Evolutionary conservation across 768 basidiomycete genomes (phyloP), one percentile per base, ranked within the genome.

Genomic region (Lentinula sp.): DNA sequence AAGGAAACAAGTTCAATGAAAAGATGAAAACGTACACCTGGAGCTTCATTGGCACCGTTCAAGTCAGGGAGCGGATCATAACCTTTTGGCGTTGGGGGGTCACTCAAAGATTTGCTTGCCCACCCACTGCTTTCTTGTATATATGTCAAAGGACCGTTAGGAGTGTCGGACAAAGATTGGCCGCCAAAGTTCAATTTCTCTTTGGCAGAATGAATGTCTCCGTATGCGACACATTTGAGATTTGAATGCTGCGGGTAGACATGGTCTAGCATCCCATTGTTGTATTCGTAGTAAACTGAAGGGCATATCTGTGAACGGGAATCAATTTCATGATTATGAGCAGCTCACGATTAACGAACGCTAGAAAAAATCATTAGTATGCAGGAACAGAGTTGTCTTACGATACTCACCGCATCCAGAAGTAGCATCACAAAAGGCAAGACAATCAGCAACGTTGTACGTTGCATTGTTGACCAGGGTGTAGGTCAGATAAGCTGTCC

Each of bases 401-500:
- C 11, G 4, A n/a, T 10, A 72, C 76, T 45, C 67, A 80, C 81
- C 79, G 68, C 81, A 82, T 7, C 64, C 68, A 0, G 71, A 55
- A 15, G 77, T 71, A 2, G 66, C 62, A 43, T 72, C 70, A 58
- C 79, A 80, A 63, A 74, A 80, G 1, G 64, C 65, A 37, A 79
- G 70, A 66, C 80, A 82, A 23, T 66, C 79, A 23, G 75, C 65
- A 48, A 80, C 70, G 65, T 77, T 71, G 66, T 81, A 81, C 2
- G 80, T 82, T 34, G 73, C 63, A 64, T 81, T 81, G 56, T 68
- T 63, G 2, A 82, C 74, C 40, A 80, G 67, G 1, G 76, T 79
- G 65, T 76, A 82, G 10, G 79, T 81, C 31, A 81, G 68, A 65
- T 80, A 81, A 1, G 79, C 78, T 1, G 78, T 80, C n/a, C 78